These are phyloP conservation scores for Tolypocladium capitatum DNA, from an alignment of 2,329 filamentous ascomycete genomes.

Conservation along the genomic window DNA sequence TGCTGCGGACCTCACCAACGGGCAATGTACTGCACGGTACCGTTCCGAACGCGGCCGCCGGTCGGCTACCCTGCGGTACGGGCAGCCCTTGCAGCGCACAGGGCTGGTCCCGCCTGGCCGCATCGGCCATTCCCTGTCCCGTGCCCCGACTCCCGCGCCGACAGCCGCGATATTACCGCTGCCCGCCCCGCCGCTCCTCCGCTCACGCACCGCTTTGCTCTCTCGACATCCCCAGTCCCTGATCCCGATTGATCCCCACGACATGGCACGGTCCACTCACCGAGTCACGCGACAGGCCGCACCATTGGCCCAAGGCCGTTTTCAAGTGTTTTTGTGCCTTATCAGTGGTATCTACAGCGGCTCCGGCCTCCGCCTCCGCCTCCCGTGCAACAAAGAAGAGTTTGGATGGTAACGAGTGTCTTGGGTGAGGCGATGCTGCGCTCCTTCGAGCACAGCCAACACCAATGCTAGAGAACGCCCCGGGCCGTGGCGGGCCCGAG, in stretches of 20 bases:
- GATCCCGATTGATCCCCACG: no score
- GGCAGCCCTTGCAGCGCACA: not conserved
- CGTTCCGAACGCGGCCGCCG: no score
- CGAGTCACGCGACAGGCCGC: not conserved
- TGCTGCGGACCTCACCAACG: no score
- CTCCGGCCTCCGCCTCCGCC: not conserved
- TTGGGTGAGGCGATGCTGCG: not conserved
- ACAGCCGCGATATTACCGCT: conserved; percentile 1
- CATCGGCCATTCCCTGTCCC: not conserved
- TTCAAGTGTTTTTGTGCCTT: not conserved
- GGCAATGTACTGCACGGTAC: no score
- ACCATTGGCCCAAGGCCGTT: not conserved
- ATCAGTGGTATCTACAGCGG: not conserved
- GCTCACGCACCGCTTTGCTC: not conserved
- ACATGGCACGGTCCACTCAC: not conserved
- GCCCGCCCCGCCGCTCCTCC: not conserved
- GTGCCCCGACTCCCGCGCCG: not conserved
- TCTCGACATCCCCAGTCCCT: not conserved
- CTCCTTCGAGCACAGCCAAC: not conserved
- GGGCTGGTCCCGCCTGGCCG: not conserved
- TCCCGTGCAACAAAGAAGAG: not conserved
- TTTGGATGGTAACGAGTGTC: not conserved
- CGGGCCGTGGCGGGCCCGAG: not conserved
- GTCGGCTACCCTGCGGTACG: no score
- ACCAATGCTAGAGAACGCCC: not conserved